A percentile compares a stretch with the other conserved stretches of the same genome.
phyloP scores from a whole-genome alignment of 2,329 filamentous ascomycete genomes.

The Penicillium oxalicum region DNA sequence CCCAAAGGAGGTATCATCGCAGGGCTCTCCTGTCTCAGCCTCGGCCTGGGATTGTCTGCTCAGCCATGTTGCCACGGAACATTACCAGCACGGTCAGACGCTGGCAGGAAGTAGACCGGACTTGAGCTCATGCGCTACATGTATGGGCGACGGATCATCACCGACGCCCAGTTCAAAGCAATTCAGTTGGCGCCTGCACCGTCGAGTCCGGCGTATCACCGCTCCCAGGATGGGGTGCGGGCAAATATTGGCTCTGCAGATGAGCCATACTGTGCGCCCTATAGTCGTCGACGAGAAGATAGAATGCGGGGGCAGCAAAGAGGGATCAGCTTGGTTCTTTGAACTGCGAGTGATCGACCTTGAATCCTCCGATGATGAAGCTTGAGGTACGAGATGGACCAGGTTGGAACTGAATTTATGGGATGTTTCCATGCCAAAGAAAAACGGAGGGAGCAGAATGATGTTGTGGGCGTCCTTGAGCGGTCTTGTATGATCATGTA shows the following conservation, averaged over 20 bases:
- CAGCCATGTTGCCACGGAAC: conserved; percentile 36
- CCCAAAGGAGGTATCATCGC: background rate
- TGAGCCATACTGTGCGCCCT: conserved; percentile 36
- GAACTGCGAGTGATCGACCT: background rate
- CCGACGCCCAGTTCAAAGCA: conserved; percentile 39
- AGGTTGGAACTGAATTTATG: too few species aligned
- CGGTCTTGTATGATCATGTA: background rate
- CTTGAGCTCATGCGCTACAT: conserved; percentile 43
- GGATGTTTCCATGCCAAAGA: background rate
- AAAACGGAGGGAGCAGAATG: background rate
- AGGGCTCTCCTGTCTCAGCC: background rate
- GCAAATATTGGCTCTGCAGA: conserved; percentile 35
- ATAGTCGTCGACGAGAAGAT: conserved; percentile 36
- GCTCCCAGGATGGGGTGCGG: conserved; percentile 32
- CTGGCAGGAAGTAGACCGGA: conserved; percentile 38
- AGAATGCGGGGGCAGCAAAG: conserved; percentile 32
- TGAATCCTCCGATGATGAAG: background rate
- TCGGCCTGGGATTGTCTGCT: conserved; percentile 41
- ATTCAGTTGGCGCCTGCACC: conserved; percentile 38
- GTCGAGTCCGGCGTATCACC: conserved; percentile 33
- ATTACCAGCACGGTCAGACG: conserved; percentile 39
- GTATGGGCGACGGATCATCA: conserved; percentile 39
- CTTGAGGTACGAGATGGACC: too few species aligned
- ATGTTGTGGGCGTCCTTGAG: too few species aligned
- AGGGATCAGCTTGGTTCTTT: conserved; percentile 28